Percentiles rank a stretch among this genome's conserved stretches.
Evolutionary conservation across 495 filamentous ascomycete genomes (phyloP).

Genomic region (Penicillium flavigenum): DNA sequence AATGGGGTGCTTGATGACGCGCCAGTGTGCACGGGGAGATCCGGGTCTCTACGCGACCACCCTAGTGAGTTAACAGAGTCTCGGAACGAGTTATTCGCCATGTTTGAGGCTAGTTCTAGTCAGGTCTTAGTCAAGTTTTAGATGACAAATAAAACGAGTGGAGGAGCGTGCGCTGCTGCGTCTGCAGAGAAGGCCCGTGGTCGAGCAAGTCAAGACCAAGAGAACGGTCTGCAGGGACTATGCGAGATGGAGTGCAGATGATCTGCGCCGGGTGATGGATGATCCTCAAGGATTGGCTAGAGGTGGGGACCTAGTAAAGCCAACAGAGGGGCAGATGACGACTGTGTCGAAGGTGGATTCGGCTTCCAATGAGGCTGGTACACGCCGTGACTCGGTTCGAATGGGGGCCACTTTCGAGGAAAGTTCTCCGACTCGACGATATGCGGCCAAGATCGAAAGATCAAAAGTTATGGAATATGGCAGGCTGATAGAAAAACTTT

Average conservation of each 20-base stretch:
- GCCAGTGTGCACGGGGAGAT: conserved; percentile 76
- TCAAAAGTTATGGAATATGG: background rate
- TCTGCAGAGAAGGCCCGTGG: conserved; percentile 30
- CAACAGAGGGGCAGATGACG: conserved; percentile 42
- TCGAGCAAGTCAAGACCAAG: conserved; percentile 24
- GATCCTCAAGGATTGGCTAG: conserved; percentile 28
- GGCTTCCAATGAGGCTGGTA: conserved; percentile 28
- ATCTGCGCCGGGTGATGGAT: conserved; percentile 44
- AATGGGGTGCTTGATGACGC: conserved; percentile 67
- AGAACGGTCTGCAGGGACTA: conserved; percentile 46
- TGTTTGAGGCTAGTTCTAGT: conserved; percentile 38
- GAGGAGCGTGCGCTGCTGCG: conserved; percentile 21
- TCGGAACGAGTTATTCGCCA: conserved; percentile 89
- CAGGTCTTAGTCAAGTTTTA: conserved; percentile 1
- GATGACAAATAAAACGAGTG: conserved; percentile 21
- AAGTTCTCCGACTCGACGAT: conserved; percentile 10
- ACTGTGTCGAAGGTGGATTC: conserved; percentile 33
- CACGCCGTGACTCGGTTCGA: conserved; percentile 22
- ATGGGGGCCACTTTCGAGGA: conserved; percentile 7
- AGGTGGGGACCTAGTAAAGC: conserved; percentile 31
- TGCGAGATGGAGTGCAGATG: conserved; percentile 57
- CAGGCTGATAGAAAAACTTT: background rate
- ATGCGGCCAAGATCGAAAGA: background rate
- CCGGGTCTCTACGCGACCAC: conserved; percentile 85
- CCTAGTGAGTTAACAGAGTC: conserved; percentile 93